phyloP scores from a whole-genome alignment of 148 eudicot species.

The Persicaria maculosa region DNA sequence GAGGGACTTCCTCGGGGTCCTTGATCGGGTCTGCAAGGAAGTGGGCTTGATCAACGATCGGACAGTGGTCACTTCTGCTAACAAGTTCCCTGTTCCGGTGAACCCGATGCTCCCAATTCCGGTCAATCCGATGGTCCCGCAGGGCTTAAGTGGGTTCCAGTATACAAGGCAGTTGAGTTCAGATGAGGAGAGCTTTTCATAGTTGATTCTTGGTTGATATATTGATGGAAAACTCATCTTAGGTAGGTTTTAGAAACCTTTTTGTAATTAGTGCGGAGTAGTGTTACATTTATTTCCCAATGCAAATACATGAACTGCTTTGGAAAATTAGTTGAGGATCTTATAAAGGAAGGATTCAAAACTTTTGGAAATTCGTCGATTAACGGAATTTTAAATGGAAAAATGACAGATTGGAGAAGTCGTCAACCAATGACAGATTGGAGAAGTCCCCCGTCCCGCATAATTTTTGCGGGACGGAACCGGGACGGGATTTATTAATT shows the following conservation, averaged over 20 bases:
- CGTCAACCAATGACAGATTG: too few relatives aligned
- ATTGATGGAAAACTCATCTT: background rate
- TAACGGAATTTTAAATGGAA: background rate
- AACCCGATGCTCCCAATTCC: slow-evolving; percentile 41
- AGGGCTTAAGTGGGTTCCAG: slow-evolving; percentile 38
- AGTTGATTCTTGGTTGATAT: slow-evolving; percentile 14
- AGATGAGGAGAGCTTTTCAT: slow-evolving; percentile 45
- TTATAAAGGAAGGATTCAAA: background rate
- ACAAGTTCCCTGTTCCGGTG: slow-evolving; percentile 68
- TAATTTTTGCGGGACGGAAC: too few relatives aligned
- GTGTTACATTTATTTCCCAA: slow-evolving; percentile 13
- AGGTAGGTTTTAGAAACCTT: slow-evolving; percentile 17
- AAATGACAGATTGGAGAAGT: too few relatives aligned
- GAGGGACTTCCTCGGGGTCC: slow-evolving; percentile 62
- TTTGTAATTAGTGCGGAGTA: slow-evolving; percentile 23
- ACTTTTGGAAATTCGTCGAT: background rate
- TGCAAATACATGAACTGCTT: slow-evolving; percentile 26
- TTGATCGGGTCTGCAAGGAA: slow-evolving; percentile 92
- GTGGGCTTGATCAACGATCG: slow-evolving; percentile 81
- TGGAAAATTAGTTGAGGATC: slow-evolving; percentile 15
- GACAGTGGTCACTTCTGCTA: slow-evolving; percentile 50
- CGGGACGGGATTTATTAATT: too few relatives aligned
- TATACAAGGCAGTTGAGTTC: slow-evolving; percentile 38
- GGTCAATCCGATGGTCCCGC: slow-evolving; percentile 58
- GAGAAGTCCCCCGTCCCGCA: too few relatives aligned